phyloP scores from a whole-genome alignment of 441 rosid genomes.

The Bocquillonia castaneifolia region DNA sequence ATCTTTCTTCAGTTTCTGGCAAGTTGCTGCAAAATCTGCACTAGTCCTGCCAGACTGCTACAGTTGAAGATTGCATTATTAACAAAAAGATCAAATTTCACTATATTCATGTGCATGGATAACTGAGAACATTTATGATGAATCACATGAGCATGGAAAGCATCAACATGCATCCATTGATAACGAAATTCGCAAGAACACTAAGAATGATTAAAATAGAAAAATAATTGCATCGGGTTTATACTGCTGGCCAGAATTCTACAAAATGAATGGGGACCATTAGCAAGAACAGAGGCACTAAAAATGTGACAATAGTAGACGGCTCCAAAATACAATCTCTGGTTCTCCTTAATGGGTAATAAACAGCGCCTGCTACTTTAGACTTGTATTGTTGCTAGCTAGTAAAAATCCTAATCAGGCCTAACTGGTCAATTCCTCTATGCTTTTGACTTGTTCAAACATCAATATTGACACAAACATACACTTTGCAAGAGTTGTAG shows the following conservation, averaged over 20 bases:
- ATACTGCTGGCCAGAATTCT: not conserved
- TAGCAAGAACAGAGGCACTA: not conserved
- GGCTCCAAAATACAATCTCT: not conserved
- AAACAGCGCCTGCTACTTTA: not conserved
- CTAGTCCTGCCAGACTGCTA: constrained; percentile 44
- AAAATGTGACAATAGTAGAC: not conserved
- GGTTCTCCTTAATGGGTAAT: not conserved
- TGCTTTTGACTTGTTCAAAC: not conserved
- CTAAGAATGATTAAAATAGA: no score
- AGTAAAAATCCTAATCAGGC: not conserved
- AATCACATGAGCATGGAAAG: not conserved
- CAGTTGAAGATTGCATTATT: constrained; percentile 39
- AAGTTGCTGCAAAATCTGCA: constrained; percentile 40
- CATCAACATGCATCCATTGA: not conserved
- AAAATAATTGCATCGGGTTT: not conserved
- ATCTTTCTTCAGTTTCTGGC: constrained; percentile 74
- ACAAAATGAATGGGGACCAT: not conserved
- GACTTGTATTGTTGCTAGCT: not conserved
- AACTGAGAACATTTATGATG: not conserved
- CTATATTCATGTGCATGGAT: not conserved
- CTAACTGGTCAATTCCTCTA: not conserved
- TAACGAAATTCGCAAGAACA: not conserved
- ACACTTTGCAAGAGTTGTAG: not conserved
- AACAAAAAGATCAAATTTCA: not conserved
- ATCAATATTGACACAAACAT: not conserved